Base-by-base conservation (phyloP, 306 rosid species). In the Rosa rugosa region DNA sequence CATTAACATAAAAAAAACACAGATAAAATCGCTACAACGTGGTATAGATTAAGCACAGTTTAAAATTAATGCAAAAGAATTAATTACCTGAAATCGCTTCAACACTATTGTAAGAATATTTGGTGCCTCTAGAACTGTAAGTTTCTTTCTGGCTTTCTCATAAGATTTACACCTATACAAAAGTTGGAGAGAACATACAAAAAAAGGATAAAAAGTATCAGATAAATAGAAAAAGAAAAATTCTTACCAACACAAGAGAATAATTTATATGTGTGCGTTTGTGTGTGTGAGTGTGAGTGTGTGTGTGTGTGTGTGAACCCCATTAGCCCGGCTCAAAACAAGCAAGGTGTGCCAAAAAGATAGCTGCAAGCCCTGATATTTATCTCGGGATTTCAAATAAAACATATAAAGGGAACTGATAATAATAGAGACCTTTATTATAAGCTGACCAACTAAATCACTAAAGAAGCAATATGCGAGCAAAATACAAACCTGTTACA, bases 51-150 rank as follows among this genome's bases (percentile, higher is more conserved):
- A 38, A 8, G 13, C 27, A 76, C 49, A 68, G 4, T 14, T 46
- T 45, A 71, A 80, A 83, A 69, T 64, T 67, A 65, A 54, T 45
- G 75, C 12, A 14, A 54, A 50, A 75, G 40, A 79, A 73, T 49
- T 83, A 90, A 71, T 72, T 85, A 92, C 97, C 90, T 84, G 89
- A 86, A 92, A 92, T 72, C 94, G 89, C 83, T 92, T 92, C 72
- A 92, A 79, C 73, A 90, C 97, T 78, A 92, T 87, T 40, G 94
- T 92, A 67, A 92, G 94, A 77, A 92, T 83, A 87, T 92, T 92
- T 72, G 97, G 94, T 62, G 91, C 91, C 87, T 87, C 97, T 85
- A 88, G 77, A 40, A 92, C 79, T 66, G 90, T 90, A 82, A 92
- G 83, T 82, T 90, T 92, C 85, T 92, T 92, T 84, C 80, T 87